A percentile compares a stretch with the other conserved stretches of the same genome.
Evolutionary conservation across 345 rosid species (phyloP).

Genomic region (Murraya koenigii): DNA sequence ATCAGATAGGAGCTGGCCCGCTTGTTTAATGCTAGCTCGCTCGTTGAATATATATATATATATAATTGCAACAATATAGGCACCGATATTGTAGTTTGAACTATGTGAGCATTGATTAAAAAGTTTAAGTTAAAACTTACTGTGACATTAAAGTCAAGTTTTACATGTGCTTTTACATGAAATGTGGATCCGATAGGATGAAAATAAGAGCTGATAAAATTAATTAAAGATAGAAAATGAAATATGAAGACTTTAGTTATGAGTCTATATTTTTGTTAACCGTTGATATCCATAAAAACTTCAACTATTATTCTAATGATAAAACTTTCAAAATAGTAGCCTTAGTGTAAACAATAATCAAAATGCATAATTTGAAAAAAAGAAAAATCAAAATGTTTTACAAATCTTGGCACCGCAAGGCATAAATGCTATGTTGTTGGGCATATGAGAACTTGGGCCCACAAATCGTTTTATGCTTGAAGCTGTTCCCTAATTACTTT

Average conservation of each 20-base stretch:
- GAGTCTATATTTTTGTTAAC: too few relatives aligned
- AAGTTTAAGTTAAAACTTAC: neutral
- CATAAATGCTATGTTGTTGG: neutral
- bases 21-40: too few relatives aligned
- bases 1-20: too few relatives aligned
- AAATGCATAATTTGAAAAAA: neutral
- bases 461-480: constrained; percentile 24
- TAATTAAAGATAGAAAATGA: too few relatives aligned
- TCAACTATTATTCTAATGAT: too few relatives aligned
- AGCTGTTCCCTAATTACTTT: constrained; percentile 21
- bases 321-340: neutral
- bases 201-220: neutral
- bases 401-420: neutral
- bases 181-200: too few relatives aligned
- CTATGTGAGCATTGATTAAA: neutral
- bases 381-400: neutral
- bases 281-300: too few relatives aligned
- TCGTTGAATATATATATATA: too few relatives aligned
- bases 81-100: neutral
- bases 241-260: neutral
- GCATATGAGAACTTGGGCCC: constrained; percentile 19
- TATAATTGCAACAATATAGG: too few relatives aligned
- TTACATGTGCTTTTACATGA: neutral
- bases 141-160: neutral
- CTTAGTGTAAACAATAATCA: neutral